These are phyloP conservation scores for Cardamine occulta DNA, from an alignment of 345 rosid species.

Conservation along the genomic window DNA sequence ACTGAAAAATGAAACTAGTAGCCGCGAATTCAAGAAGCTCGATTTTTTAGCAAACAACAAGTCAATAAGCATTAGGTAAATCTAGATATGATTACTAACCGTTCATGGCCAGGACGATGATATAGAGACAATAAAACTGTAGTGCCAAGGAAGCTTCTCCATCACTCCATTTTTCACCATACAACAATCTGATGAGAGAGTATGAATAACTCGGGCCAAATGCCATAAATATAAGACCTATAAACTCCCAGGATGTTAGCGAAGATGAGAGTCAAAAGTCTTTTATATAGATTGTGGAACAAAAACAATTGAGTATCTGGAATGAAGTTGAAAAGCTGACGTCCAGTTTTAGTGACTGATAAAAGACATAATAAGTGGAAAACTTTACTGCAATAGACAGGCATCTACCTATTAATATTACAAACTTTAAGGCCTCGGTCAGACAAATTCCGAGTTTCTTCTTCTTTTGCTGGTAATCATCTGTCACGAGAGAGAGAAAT, in stretches of 20 bases:
- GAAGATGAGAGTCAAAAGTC: slow-evolving; percentile 7
- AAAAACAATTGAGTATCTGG: background rate
- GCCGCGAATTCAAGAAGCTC: slow-evolving; percentile 3
- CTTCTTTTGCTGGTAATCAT: slow-evolving; percentile 53
- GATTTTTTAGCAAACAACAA: background rate
- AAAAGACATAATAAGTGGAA: no score
- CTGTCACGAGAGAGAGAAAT: slow-evolving; percentile 46
- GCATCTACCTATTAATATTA: slow-evolving; percentile 68
- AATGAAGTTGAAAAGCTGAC: background rate
- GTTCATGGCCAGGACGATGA: slow-evolving; percentile 78
- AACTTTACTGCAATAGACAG: background rate
- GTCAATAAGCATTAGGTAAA: background rate
- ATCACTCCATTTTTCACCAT: slow-evolving; percentile 94
- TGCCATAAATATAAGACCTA: slow-evolving; percentile 82
- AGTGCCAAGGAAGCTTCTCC: slow-evolving; percentile 90
- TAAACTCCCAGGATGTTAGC: slow-evolving; percentile 13
- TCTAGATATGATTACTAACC: slow-evolving; percentile 52
- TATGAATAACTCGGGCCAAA: slow-evolving; percentile 98
- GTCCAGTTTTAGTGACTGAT: background rate
- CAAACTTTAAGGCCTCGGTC: slow-evolving; percentile 85
- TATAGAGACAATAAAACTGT: slow-evolving; percentile 78
- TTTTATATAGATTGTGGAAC: slow-evolving; percentile 8
- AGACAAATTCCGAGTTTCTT: slow-evolving; percentile 66
- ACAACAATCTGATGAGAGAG: slow-evolving; percentile 83
- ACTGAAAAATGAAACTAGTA: background rate